phyloP scores from a whole-genome alignment of 257 asterid species.

The Primulina huaijiensis region DNA sequence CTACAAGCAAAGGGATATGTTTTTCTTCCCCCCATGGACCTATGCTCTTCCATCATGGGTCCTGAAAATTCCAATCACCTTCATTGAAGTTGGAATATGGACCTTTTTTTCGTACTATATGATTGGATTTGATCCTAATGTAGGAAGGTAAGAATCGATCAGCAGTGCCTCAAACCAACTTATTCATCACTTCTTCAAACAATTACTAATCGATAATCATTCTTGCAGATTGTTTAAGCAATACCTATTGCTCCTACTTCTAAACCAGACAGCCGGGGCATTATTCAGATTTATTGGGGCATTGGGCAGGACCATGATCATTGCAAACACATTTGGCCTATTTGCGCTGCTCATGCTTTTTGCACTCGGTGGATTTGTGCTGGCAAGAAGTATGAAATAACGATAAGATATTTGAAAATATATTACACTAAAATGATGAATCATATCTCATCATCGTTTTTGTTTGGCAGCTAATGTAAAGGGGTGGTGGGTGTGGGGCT shows the following conservation, averaged over 20 bases:
- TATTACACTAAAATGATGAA: background rate
- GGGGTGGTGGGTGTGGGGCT: constrained; percentile 84
- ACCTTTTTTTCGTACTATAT: constrained; percentile 52
- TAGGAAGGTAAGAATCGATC: constrained; percentile 39
- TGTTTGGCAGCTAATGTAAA: constrained; percentile 44
- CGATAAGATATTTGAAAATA: constrained; percentile 10
- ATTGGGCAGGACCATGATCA: constrained; percentile 55
- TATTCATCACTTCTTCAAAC: background rate
- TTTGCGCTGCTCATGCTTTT: constrained; percentile 46
- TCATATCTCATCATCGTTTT: constrained; percentile 6
- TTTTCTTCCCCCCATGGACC: constrained; percentile 71
- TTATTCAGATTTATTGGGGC: constrained; percentile 59
- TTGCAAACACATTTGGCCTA: constrained; percentile 69
- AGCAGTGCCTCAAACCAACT: background rate
- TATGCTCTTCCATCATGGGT: constrained; percentile 66
- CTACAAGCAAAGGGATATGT: constrained; percentile 72
- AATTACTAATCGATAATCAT: constrained; percentile 9
- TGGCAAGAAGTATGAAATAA: constrained; percentile 50
- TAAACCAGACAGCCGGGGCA: constrained; percentile 47
- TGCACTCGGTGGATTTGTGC: constrained; percentile 64
- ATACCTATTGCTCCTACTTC: constrained; percentile 40
- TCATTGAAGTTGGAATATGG: constrained; percentile 54
- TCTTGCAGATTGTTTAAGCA: constrained; percentile 60
- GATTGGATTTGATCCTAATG: constrained; percentile 64
- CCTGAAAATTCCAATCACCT: constrained; percentile 51